Conservation (phyloP, 345 rosid genomes). For the Aquilaria yunnanensis region DNA sequence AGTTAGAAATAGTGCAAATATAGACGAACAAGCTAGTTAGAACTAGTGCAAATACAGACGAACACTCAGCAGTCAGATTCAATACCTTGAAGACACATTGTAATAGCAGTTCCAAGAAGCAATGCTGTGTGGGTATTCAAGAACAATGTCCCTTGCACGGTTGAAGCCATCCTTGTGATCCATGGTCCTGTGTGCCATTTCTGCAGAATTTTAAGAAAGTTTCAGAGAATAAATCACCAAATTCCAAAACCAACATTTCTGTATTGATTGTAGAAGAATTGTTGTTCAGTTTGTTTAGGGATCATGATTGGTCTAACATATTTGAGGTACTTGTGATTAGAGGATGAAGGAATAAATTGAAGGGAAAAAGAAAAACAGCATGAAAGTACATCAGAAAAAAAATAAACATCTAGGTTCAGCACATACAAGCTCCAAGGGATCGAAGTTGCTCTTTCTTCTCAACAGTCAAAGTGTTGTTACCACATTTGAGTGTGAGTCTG, state of each 20-base stretch:
- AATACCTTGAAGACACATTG: conserved; percentile 69
- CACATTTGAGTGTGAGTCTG: conserved; percentile 32
- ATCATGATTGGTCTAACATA: background rate
- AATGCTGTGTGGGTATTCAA: conserved; percentile 68
- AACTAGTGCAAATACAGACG: no score
- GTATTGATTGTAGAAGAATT: no score
- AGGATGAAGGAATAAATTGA: no score
- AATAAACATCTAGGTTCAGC: conserved; percentile 7
- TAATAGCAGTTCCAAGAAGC: conserved; percentile 96
- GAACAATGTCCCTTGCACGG: conserved; percentile 60
- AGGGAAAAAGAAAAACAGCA: no score
- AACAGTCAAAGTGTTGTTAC: conserved; percentile 25
- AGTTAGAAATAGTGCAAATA: no score
- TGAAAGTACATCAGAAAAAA: background rate
- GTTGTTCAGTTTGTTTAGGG: no score
- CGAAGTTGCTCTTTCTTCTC: conserved; percentile 71
- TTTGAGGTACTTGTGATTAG: background rate
- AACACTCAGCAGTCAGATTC: background rate
- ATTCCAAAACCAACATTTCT: background rate
- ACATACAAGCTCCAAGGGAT: conserved; percentile 83
- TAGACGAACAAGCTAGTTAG: no score
- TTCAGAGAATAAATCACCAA: conserved; percentile 5
- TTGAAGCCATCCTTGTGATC: conserved; percentile 84
- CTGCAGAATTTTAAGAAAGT: conserved; percentile 30
- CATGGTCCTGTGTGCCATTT: conserved; percentile 67